Conservation (phyloP, 176 grass and related monocot genomes). For the Avena insularis region DNA sequence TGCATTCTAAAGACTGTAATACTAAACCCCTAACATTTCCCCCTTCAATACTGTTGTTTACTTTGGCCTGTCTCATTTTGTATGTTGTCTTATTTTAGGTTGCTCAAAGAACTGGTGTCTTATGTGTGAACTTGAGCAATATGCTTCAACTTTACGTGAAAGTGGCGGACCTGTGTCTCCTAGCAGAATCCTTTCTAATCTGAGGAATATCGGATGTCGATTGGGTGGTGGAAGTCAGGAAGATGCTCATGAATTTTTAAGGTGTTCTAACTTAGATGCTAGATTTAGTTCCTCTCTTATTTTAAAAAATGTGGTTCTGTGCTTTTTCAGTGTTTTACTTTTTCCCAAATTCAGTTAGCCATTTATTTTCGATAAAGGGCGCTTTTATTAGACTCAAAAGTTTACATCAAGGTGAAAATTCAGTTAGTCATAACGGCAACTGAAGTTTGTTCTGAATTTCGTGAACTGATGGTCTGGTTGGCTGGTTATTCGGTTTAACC, state of each 20-base stretch:
- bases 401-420: not conserved
- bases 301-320: not conserved
- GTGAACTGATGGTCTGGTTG: not conserved
- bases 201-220: constrained; percentile 86
- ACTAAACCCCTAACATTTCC: constrained; percentile 43
- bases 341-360: not conserved
- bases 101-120: constrained; percentile 93
- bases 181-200: constrained; percentile 93
- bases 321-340: not conserved
- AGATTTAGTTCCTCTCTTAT: constrained; percentile 14
- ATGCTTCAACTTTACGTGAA: constrained; percentile 88
- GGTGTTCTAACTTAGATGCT: constrained; percentile 49
- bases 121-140: constrained; percentile 98
- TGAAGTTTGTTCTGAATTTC: not conserved
- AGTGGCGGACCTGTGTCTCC: constrained; percentile 78
- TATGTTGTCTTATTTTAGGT: constrained; percentile 59
- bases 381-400: too few species aligned
- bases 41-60: not conserved
- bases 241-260: constrained; percentile 99
- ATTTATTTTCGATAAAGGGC: too few species aligned
- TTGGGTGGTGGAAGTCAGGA: constrained; percentile 98
- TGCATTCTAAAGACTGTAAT: constrained; percentile 98
- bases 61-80: constrained; percentile 16
- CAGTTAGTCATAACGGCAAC: not conserved
- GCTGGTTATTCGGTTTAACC: not conserved